Evolutionary conservation across 148 eudicot genomes (phyloP), one percentile per base, ranked within the genome.

Genomic region (Spergularia marina): DNA sequence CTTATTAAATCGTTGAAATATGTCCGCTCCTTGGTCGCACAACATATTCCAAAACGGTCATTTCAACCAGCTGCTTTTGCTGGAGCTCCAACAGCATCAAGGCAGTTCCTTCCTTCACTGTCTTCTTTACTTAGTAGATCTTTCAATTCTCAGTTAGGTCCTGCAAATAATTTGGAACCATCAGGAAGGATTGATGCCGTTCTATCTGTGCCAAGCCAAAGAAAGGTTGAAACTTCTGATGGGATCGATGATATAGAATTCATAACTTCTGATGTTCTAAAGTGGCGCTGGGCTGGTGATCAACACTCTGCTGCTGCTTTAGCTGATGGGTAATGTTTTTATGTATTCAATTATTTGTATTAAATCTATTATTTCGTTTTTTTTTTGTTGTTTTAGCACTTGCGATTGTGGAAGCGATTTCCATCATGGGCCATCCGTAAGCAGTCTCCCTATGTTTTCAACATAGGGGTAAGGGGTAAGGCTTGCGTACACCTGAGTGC

Each of bases 1-100:
- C 94, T 95, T 78, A 90, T 86, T 76, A 92, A 95, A 78, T 95
- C 98, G 68, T 82, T 95, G 81, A 86, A 92, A 78, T 95, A 95
- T 84, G 92, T 95, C 56, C 98, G 97, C 75, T 95, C 98, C 76
- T 82, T 95, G 78, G 96, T 95, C 76, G 90, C 89, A 55, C 97
- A 89, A 82, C 84, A 90, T 83, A 81, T 92, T 63, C 98, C 98
- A 73, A 92, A 77, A 71, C 87, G 90, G 71, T 90, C 94, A 53
- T 89, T 92, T 71, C 97, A 95, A 79, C 89, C 98, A 67, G 94
- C 97, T 66, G 92, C 89, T 53, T 92, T 95, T 82, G 85, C 96
- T 80, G 98, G 94, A 80, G 96, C 87, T 25, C 84, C 87, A 74
- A 62, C 96, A 71, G 85, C 89, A 21, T 86, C 97, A 76, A 92